Evolutionary conservation across 768 basidiomycete genomes (phyloP).

Genomic region (Mycena olivaceomarginata): DNA sequence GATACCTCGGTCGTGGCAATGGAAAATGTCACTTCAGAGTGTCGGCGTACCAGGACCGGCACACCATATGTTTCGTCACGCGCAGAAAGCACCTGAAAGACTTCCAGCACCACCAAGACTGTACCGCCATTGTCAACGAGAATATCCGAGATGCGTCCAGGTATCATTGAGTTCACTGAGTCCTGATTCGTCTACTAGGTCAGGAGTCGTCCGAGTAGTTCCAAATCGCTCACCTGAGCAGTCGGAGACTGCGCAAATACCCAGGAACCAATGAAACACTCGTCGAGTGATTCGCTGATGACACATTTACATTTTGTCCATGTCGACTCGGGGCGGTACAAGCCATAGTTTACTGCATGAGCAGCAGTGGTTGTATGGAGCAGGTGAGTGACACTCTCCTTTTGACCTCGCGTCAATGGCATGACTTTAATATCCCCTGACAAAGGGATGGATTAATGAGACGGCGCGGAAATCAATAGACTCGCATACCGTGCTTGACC

Average conservation of each 20-base stretch:
- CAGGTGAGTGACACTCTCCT: background rate
- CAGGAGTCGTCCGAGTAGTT: background rate
- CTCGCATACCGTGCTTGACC: background rate
- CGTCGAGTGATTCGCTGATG: constrained; percentile 7
- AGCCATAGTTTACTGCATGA: constrained; percentile 4
- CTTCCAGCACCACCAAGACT: background rate
- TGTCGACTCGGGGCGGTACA: background rate
- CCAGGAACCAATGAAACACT: background rate
- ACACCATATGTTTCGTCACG: constrained; percentile 10
- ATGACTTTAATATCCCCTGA: background rate
- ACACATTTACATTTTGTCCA: background rate
- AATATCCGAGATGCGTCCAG: constrained; percentile 3
- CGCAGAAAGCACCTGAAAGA: background rate
- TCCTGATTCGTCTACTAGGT: background rate
- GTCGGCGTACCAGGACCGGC: constrained; percentile 6
- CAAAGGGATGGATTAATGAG: background rate
- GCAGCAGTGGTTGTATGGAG: background rate
- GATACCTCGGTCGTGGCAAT: constrained; percentile 3
- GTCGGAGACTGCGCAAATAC: background rate
- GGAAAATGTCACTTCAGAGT: background rate
- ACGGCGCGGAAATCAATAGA: background rate
- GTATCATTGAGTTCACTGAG: background rate
- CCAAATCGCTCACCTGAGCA: constrained; percentile 1
- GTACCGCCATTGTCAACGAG: too few species aligned
- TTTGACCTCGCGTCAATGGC: background rate